Conservation (phyloP, 2,329 filamentous ascomycete species). For the Aphanocladium album region DNA sequence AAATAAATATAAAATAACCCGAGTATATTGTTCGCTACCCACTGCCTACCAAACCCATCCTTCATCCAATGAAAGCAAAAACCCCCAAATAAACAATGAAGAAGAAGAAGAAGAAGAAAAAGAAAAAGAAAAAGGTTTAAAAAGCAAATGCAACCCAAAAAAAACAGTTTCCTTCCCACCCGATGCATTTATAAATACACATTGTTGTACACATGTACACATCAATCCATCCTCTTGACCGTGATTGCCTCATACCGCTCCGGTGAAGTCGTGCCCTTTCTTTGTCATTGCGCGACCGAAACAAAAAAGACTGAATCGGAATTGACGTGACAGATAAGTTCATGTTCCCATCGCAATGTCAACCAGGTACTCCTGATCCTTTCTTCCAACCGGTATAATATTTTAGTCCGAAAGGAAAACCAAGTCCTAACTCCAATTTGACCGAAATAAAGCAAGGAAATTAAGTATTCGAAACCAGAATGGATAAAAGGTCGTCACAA, state of each 20-base stretch:
- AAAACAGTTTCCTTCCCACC: neutral
- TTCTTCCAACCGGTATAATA: neutral
- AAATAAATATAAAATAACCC: neutral
- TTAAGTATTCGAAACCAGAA: too few relatives aligned
- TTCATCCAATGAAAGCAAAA: neutral
- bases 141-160: conserved; percentile 5
- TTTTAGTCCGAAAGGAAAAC: neutral
- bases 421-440: neutral
- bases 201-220: conserved; percentile 10
- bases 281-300: too few relatives aligned
- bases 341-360: neutral
- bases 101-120: neutral
- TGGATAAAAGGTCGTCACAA: too few relatives aligned
- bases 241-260: neutral
- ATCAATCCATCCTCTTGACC: neutral
- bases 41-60: neutral
- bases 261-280: too few relatives aligned
- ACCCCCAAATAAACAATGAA: neutral
- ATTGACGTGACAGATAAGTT: neutral
- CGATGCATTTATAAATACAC: conserved; percentile 11
- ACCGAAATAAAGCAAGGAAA: neutral
- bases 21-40: neutral
- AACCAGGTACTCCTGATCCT: neutral
- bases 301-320: neutral
- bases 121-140: neutral